These are phyloP conservation scores for Psilocybe cyanescens DNA, from an alignment of 768 basidiomycete species.

Conservation along the genomic window DNA sequence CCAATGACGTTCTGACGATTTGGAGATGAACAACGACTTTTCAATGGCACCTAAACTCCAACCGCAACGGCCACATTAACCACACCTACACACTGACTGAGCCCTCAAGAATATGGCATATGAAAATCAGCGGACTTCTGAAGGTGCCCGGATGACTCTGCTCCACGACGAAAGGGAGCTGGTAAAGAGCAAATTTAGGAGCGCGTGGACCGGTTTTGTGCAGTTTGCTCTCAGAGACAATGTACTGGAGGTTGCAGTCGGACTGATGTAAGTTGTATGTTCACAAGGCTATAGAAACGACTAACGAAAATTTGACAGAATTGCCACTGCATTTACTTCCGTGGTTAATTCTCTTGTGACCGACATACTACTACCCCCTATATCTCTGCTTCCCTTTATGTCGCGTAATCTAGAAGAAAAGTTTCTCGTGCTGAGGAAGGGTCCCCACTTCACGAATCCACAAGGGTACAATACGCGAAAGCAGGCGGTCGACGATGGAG, in stretches of 20 bases:
- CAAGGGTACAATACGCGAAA: constrained; percentile 45
- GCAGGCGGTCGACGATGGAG: constrained; percentile 48
- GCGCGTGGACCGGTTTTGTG: constrained; percentile 32
- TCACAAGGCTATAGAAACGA: background rate
- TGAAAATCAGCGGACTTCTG: constrained; percentile 16
- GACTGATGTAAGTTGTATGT: constrained; percentile 38
- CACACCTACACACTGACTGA: background rate
- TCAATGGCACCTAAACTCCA: constrained; percentile 4
- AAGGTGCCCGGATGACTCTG: constrained; percentile 20
- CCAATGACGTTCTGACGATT: background rate
- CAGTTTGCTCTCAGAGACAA: constrained; percentile 42
- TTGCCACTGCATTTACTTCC: constrained; percentile 43
- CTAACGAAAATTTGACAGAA: constrained; percentile 17
- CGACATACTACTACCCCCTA: constrained; percentile 43
- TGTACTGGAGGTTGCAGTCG: constrained; percentile 50
- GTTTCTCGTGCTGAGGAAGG: constrained; percentile 40
- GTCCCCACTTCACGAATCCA: constrained; percentile 27
- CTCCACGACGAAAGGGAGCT: constrained; percentile 26
- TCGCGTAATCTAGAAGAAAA: constrained; percentile 47
- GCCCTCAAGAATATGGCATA: background rate
- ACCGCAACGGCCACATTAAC: background rate
- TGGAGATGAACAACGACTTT: background rate
- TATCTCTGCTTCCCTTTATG: constrained; percentile 47
- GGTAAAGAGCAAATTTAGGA: constrained; percentile 24
- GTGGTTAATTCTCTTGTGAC: constrained; percentile 48